Conservation (phyloP, 2,329 filamentous ascomycete species). For the Graphilbum fragrans region DNA sequence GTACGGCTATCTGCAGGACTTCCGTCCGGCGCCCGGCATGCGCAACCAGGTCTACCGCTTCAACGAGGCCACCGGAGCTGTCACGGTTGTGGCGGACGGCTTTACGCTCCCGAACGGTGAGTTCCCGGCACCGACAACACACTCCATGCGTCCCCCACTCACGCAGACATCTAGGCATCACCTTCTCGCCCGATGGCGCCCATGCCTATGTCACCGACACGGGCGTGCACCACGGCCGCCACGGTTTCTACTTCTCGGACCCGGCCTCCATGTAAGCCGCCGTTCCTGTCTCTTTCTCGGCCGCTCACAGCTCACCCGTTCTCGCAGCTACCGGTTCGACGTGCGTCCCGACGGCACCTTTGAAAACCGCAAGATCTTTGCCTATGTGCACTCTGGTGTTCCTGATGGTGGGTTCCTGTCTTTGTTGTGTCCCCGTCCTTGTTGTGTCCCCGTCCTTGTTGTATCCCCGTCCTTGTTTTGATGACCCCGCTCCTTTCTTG, state of each 20-base stretch:
- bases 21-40: conserved; percentile 38
- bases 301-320: neutral
- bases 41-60: conserved; percentile 48
- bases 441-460: neutral
- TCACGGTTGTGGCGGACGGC: conserved; percentile 44
- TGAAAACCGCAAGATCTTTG: conserved; percentile 40
- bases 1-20: conserved; percentile 47
- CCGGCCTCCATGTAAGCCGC: conserved; percentile 34
- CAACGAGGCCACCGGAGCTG: conserved; percentile 33
- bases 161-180: conserved; percentile 30
- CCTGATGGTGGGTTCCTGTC: conserved; percentile 38
- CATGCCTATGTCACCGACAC: conserved; percentile 46
- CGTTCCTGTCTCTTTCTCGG: neutral
- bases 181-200: conserved; percentile 40
- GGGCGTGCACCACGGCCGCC: conserved; percentile 26
- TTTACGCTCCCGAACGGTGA: conserved; percentile 41
- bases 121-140: neutral
- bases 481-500: conserved; percentile 8
- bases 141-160: neutral
- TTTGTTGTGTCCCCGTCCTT: conserved; percentile 9
- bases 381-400: conserved; percentile 37
- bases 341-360: conserved; percentile 32
- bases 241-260: conserved; percentile 25
- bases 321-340: conserved; percentile 30
- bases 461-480: conserved; percentile 3